Conservation (phyloP, 1,284 basidiomycete species). For the Gomphus bonarii region DNA sequence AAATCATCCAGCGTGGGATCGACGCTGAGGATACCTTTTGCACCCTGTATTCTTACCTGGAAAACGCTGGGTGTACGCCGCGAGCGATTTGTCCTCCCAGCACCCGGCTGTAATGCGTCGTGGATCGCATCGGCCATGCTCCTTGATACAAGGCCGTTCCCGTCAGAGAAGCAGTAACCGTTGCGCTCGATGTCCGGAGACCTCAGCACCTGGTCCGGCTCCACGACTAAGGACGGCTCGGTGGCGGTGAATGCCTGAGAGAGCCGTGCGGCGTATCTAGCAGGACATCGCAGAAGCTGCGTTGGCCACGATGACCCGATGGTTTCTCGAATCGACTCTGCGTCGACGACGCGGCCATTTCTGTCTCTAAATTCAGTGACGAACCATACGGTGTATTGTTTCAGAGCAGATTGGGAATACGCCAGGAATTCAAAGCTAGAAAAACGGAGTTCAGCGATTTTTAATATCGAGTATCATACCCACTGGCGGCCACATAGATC, state of each 20-base stretch:
- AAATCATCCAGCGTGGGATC: constrained; percentile 37
- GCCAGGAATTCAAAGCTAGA: constrained; percentile 30
- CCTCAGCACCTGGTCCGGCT: constrained; percentile 39
- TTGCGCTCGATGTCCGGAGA: constrained; percentile 33
- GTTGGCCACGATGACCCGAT: constrained; percentile 47
- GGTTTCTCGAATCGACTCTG: constrained; percentile 36
- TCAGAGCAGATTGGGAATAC: constrained; percentile 39
- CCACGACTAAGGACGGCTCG: constrained; percentile 42
- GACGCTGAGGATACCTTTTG: constrained; percentile 53
- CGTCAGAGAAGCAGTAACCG: constrained; percentile 32
- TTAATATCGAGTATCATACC: constrained; percentile 11
- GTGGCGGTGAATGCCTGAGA: constrained; percentile 68
- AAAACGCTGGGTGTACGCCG: constrained; percentile 27
- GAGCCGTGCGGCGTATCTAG: constrained; percentile 59
- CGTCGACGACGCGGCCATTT: constrained; percentile 22
- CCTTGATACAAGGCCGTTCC: constrained; percentile 33
- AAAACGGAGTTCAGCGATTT: not conserved
- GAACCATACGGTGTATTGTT: constrained; percentile 49
- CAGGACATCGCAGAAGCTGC: constrained; percentile 46
- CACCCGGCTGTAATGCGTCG: constrained; percentile 15
- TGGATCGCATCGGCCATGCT: constrained; percentile 25
- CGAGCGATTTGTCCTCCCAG: constrained; percentile 16
- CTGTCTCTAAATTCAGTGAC: constrained; percentile 34
- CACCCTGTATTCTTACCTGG: constrained; percentile 51
- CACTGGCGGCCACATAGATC: constrained; percentile 52